Evolutionary conservation across 2,329 filamentous ascomycete species (phyloP), one percentile per base, ranked within the genome.

Genomic region (Colletotrichum chlorophyti): DNA sequence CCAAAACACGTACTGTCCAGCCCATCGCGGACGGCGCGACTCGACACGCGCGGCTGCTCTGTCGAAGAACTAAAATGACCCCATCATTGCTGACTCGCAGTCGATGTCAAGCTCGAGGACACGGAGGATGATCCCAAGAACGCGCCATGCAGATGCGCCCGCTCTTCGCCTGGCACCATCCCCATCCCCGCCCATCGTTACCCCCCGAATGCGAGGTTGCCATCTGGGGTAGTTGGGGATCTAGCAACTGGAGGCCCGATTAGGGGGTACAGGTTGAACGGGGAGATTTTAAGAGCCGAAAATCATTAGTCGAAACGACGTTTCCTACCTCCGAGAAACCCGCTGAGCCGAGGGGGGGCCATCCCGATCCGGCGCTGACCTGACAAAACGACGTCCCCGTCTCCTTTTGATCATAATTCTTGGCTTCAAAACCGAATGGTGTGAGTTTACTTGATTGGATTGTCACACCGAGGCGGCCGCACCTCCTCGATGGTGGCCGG

Each of bases 1-100:
- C 52, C n/a, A n/a, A 60, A 58, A 60, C 53, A 50, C 58, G 19
- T 58, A 60, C 46, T 58, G 58, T 60, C 32, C 45, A 55, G 38
- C 34, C 15, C 17, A 38, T 38, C 35, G n/a, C n/a, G n/a, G n/a
- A n/a, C n/a, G n/a, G n/a, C n/a, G n/a, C 35, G 27, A 31, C 27
- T 31, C 27, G 27, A 21, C n/a, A n/a, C n/a, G n/a, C n/a, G n/a
- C n/a, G n/a, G n/a, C n/a, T n/a, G n/a, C n/a, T n/a, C n/a, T n/a
- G n/a, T n/a, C n/a, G n/a, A n/a, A n/a, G n/a, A n/a, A n/a, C n/a
- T n/a, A n/a, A n/a, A n/a, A n/a, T n/a, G n/a, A n/a, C n/a, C n/a
- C n/a, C n/a, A n/a, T n/a, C n/a, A n/a, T n/a, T n/a, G n/a, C n/a
- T n/a, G n/a, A n/a, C n/a, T n/a, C n/a, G n/a, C n/a, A n/a, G n/a